Base-by-base conservation (phyloP, 495 filamentous ascomycete genomes). In the Neurospora sp. region DNA sequence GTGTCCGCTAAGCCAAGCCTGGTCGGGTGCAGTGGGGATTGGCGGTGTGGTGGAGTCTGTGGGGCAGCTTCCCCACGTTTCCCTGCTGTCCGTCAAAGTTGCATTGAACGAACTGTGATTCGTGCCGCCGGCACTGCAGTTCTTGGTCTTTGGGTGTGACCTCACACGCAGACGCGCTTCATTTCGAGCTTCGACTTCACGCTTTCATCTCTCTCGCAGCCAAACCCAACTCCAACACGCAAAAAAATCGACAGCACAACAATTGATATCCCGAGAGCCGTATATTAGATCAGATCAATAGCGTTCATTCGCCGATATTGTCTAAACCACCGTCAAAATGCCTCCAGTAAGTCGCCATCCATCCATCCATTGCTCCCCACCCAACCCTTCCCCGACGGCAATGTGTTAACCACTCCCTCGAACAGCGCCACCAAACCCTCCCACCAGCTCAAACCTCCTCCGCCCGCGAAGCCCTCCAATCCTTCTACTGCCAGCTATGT, bases 401-500 rank as follows among this genome's bases (percentile, higher is more conserved):
- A 69, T 38, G 3, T n/a, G 12, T 23, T 66, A 42, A 70, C 54
- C 46, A 14, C 23, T 6, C 39, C 20, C 66, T 41, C 20, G 38
- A 18, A 48, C 79, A 86, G 84, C 77, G 84, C 72, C 80, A 83
- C 77, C 86, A 83, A 80, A 88, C 84, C 71, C 86, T 85, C 37
- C 87, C 83, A 41, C 86, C 85, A 70, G 85, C 85, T 59, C 82
- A 94, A 83, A 97, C 95, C 4, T 91, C 94, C 74, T 93, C 91
- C 42, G 95, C 95, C 1, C 90, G 93, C 42, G 93, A 94, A 77
- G 95, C 95, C 6, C 86, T 92, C n/a, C 92, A 92, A 76, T 89
- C 93, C 38, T 97, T 99, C 84, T 94, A 92, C 82, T 99, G 91
- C 83, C 86, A 90, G 54, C 83, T 92, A 72, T 92, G 90, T 78